Evolutionary conservation across 345 rosid species (phyloP).

Genomic region (Dimocarpus longan): DNA sequence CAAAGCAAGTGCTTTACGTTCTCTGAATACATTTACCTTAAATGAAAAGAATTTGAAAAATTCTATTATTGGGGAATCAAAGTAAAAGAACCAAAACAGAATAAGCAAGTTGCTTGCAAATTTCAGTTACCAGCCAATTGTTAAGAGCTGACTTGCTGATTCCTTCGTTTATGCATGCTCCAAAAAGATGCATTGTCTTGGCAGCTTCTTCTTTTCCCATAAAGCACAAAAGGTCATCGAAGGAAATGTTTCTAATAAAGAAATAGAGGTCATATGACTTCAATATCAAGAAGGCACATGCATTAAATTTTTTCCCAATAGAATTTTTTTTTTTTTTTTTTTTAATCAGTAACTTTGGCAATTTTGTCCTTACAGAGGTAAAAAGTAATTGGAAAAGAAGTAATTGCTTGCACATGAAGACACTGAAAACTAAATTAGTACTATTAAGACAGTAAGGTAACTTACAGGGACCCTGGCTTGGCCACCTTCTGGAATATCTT

Average conservation of each 20-base stretch:
- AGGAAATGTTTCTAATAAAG: conserved; percentile 34
- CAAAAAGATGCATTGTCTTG: conserved; percentile 32
- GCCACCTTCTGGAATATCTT: conserved; percentile 52
- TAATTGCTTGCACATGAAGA: neutral
- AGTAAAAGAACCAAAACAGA: neutral
- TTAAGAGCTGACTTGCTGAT: conserved; percentile 40
- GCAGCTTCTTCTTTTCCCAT: conserved; percentile 43
- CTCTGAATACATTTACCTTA: conserved; percentile 47
- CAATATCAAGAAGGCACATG: neutral
- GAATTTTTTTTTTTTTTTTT: no score
- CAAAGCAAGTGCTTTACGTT: conserved; percentile 44
- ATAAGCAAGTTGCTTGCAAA: neutral
- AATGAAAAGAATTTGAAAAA: neutral
- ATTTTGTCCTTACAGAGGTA: no score
- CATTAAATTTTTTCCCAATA: neutral
- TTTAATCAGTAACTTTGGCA: no score
- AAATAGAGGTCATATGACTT: neutral
- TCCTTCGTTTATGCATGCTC: conserved; percentile 26
- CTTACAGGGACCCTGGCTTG: conserved; percentile 44
- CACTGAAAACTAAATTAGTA: neutral
- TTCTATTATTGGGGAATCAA: neutral
- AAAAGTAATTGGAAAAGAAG: neutral
- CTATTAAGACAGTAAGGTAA: neutral
- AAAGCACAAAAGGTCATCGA: conserved; percentile 43
- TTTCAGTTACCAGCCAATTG: conserved; percentile 43